Percentiles rank a stretch among this genome's conserved stretches.
Evolutionary conservation across 225 moss, liverwort and hornwort genomes (phyloP).

Genomic region (Sphagnum contortum): DNA sequence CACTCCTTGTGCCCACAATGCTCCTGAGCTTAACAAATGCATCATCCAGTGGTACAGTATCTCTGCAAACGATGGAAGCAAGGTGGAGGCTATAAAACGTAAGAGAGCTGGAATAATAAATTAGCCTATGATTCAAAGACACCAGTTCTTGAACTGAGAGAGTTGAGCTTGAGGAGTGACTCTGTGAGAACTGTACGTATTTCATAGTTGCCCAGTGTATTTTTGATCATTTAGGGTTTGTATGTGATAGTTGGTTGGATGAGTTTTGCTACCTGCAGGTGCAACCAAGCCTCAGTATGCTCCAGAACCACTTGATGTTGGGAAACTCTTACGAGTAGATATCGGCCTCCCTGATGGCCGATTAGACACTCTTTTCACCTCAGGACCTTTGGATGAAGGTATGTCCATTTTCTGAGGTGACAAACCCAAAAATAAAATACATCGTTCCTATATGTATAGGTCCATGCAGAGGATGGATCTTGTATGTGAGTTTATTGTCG

Average conservation of each 20-base stretch:
- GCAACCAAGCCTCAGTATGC: slow-evolving; percentile 54
- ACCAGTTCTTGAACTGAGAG: no score
- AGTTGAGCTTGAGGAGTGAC: no score
- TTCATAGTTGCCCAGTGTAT: no score
- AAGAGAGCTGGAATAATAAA: not conserved
- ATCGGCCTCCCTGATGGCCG: slow-evolving; percentile 25
- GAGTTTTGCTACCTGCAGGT: slow-evolving; percentile 10
- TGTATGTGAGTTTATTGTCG: not conserved
- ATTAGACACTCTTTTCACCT: slow-evolving; percentile 22
- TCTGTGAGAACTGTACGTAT: no score
- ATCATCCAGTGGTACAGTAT: slow-evolving; percentile 37
- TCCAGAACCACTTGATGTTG: slow-evolving; percentile 46
- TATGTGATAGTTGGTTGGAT: not conserved
- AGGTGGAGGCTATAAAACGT: slow-evolving; percentile 36
- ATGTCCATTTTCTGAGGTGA: not conserved
- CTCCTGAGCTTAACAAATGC: slow-evolving; percentile 19
- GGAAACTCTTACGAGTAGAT: slow-evolving; percentile 26
- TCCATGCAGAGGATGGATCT: not conserved
- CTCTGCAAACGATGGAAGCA: slow-evolving; percentile 10
- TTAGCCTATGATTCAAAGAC: no score
- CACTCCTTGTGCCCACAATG: slow-evolving; percentile 4
- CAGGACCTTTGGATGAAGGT: slow-evolving; percentile 37
- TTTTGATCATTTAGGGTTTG: not conserved
- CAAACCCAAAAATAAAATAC: no score
- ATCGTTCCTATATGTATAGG: no score